phyloP scores from a whole-genome alignment of 148 eudicot genomes.

The Chenopodium album region DNA sequence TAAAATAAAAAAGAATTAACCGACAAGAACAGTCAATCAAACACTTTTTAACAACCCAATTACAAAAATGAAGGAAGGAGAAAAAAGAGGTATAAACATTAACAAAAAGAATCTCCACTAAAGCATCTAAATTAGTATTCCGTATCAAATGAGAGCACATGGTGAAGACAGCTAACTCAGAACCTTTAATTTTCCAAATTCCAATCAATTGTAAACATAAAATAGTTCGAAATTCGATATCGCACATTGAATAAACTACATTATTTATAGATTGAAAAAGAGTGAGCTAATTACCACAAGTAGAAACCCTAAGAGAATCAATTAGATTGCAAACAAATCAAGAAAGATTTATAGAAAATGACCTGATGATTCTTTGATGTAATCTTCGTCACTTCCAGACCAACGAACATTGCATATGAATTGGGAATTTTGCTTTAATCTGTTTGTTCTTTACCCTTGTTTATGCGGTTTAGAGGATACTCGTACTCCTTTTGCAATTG shows the following conservation, averaged over 20 bases:
- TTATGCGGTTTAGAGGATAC: not conserved
- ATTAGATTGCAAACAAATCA: not conserved
- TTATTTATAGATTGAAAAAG: not conserved
- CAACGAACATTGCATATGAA: not conserved
- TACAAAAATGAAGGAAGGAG: not conserved
- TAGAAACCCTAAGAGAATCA: not conserved
- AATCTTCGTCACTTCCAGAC: not conserved
- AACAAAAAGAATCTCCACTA: slow-evolving; percentile 20
- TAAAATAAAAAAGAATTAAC: not conserved
- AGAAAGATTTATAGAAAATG: not conserved
- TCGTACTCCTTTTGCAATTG: no score
- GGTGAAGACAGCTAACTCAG: slow-evolving; percentile 5
- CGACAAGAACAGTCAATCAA: slow-evolving; percentile 19
- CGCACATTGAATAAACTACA: slow-evolving; percentile 7
- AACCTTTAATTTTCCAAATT: slow-evolving; percentile 6
- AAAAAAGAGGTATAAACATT: slow-evolving; percentile 3
- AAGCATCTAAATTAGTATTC: not conserved
- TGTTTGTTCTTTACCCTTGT: not conserved
- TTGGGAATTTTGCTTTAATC: not conserved
- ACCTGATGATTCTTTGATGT: slow-evolving; percentile 1
- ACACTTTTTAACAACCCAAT: slow-evolving; percentile 13
- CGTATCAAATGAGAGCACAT: slow-evolving; percentile 17
- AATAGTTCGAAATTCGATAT: slow-evolving; percentile 9
- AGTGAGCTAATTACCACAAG: not conserved
- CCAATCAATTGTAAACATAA: slow-evolving; percentile 4